Conservation (phyloP, 768 basidiomycete genomes). For the Rhodotorula babjevae region DNA sequence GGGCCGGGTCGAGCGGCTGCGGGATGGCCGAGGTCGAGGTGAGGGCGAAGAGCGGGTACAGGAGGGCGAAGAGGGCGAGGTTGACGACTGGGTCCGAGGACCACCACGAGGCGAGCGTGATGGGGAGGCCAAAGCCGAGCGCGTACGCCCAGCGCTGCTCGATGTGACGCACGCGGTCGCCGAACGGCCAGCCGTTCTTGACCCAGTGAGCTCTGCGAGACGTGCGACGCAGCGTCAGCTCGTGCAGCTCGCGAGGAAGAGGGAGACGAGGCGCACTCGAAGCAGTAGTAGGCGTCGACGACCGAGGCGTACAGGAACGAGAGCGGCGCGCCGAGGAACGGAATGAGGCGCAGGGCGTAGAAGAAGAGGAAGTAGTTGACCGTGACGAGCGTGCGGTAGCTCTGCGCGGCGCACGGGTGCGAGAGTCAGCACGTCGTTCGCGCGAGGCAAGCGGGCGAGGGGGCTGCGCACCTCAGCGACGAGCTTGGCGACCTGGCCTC, state of each 20-base stretch:
- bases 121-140: slow-evolving; percentile 65
- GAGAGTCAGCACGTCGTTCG: too few relatives aligned
- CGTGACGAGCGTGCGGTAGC: slow-evolving; percentile 73
- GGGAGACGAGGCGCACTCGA: slow-evolving; percentile 57
- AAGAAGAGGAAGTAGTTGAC: slow-evolving; percentile 68
- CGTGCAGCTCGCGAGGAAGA: not conserved
- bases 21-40: slow-evolving; percentile 76
- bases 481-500: slow-evolving; percentile 22
- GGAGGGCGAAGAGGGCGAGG: slow-evolving; percentile 72
- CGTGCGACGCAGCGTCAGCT: too few relatives aligned
- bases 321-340: slow-evolving; percentile 59
- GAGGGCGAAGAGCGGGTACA: slow-evolving; percentile 67
- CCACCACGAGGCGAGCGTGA: slow-evolving; percentile 37
- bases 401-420: slow-evolving; percentile 6
- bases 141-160: slow-evolving; percentile 90
- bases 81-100: slow-evolving; percentile 53
- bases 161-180: slow-evolving; percentile 51
- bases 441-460: not conserved
- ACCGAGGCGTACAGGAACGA: slow-evolving; percentile 75
- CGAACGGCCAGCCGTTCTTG: slow-evolving; percentile 35
- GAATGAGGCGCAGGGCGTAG: slow-evolving; percentile 61
- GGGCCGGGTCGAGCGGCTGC: slow-evolving; percentile 67
- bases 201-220: slow-evolving; percentile 20
- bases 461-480: slow-evolving; percentile 32
- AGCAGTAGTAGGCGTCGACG: slow-evolving; percentile 88